phyloP scores from a whole-genome alignment of 345 rosid species.

The Corchorus olitorius region DNA sequence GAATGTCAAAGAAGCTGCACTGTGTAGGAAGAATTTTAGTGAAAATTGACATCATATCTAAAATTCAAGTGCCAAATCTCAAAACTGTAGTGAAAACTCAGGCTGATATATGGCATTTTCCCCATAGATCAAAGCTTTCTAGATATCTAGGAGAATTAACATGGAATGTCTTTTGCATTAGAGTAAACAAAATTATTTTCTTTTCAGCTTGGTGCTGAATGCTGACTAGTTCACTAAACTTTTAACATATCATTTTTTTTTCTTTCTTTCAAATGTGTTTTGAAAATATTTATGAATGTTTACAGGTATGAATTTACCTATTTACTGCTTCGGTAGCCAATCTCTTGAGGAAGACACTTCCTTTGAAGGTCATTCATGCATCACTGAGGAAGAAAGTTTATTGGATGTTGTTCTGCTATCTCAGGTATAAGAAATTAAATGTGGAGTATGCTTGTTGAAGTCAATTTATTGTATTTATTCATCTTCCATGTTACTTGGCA shows the following conservation, averaged over 20 bases:
- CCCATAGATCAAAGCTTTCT: neutral
- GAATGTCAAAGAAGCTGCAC: no score
- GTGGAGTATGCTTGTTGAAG: neutral
- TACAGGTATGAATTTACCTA: constrained; percentile 32
- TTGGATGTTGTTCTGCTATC: constrained; percentile 42
- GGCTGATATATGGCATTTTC: neutral
- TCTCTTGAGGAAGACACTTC: constrained; percentile 21
- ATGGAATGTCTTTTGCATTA: neutral
- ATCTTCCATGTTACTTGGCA: constrained; percentile 26
- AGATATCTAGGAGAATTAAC: neutral
- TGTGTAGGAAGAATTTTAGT: no score
- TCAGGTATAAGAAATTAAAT: constrained; percentile 24
- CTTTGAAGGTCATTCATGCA: constrained; percentile 13
- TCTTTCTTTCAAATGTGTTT: neutral
- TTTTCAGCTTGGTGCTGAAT: neutral
- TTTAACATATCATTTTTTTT: neutral
- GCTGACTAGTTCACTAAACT: neutral
- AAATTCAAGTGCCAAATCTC: no score
- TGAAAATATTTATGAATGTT: constrained; percentile 6
- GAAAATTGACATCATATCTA: no score
- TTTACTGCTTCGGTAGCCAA: constrained; percentile 32
- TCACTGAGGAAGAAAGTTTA: constrained; percentile 31
- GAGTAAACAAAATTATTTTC: neutral
- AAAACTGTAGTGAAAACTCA: neutral
- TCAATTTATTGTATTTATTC: neutral